Evolutionary conservation across 2,329 filamentous ascomycete genomes (phyloP).

Genomic region (Macrophomina pseudophaseolina): DNA sequence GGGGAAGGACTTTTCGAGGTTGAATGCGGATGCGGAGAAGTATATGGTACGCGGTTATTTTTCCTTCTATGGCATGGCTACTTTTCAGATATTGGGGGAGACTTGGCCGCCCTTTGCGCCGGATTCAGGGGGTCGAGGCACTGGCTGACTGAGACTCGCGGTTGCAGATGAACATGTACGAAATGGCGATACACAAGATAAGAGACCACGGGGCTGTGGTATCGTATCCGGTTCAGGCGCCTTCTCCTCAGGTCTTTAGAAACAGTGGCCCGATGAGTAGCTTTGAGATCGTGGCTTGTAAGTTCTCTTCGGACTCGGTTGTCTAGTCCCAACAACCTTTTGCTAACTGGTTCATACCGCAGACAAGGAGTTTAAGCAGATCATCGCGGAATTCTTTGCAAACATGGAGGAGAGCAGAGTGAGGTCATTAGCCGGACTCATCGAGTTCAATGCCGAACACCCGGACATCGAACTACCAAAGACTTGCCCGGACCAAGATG

Average conservation of each 20-base stretch:
- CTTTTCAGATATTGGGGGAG: neutral
- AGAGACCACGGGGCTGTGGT: constrained; percentile 44
- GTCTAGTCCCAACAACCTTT: neutral
- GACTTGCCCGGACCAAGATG: constrained; percentile 42
- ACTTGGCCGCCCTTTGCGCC: neutral
- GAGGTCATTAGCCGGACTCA: constrained; percentile 44
- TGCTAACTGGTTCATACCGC: neutral
- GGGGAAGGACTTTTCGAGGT: constrained; percentile 42
- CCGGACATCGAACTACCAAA: constrained; percentile 40
- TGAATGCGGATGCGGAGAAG: constrained; percentile 43
- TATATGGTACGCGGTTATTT: constrained; percentile 38
- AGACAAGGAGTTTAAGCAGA: constrained; percentile 44
- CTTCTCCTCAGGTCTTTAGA: constrained; percentile 38
- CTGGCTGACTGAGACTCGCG: constrained; percentile 24
- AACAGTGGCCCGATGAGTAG: constrained; percentile 38
- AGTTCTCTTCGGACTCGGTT: constrained; percentile 23
- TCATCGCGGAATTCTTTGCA: constrained; percentile 40
- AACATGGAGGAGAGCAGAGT: constrained; percentile 40
- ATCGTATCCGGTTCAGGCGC: constrained; percentile 42
- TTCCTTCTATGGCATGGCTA: too few relatives aligned
- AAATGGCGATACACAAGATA: constrained; percentile 41
- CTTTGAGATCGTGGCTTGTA: constrained; percentile 45
- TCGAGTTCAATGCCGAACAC: constrained; percentile 45
- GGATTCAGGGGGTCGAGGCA: constrained; percentile 11
- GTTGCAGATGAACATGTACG: constrained; percentile 42